phyloP scores from a whole-genome alignment of 2,329 filamentous ascomycete species.

The Rhinocladiella similis region DNA sequence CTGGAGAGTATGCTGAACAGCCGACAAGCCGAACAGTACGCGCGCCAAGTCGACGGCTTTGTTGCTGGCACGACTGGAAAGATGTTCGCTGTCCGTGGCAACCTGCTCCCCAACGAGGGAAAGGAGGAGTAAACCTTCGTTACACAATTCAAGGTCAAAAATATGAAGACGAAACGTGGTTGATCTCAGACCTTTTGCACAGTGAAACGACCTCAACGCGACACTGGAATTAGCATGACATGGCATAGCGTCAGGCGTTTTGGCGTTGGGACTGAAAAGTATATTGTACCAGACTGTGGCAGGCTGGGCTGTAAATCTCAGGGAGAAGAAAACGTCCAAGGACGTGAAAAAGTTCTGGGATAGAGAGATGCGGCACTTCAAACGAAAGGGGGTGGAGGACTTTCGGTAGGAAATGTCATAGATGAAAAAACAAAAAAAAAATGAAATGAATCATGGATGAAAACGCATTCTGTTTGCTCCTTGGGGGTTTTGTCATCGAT shows the following conservation, averaged over 20 bases:
- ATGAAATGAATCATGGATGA: too few species aligned
- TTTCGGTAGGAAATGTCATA: too few species aligned
- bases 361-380: too few species aligned
- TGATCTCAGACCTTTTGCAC: neutral
- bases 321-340: neutral
- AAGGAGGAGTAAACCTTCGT: constrained; percentile 9
- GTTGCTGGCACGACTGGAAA: constrained; percentile 88
- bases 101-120: constrained; percentile 56
- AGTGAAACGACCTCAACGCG: neutral
- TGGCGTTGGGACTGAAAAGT: neutral
- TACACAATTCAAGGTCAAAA: neutral
- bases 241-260: constrained; percentile 5
- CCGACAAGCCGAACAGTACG: constrained; percentile 96
- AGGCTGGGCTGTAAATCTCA: neutral
- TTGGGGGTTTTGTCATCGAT: too few species aligned
- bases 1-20: constrained; percentile 93
- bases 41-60: constrained; percentile 94
- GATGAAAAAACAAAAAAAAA: too few species aligned
- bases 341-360: neutral
- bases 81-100: constrained; percentile 92
- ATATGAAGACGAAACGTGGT: neutral
- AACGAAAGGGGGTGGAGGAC: too few species aligned
- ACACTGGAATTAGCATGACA: constrained; percentile 2
- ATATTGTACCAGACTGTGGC: too few species aligned
- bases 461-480: too few species aligned